Percentiles rank a stretch among this genome's conserved stretches.
Evolutionary conservation across 2,329 filamentous ascomycete genomes (phyloP).

Genomic region (Canariomyces notabilis): DNA sequence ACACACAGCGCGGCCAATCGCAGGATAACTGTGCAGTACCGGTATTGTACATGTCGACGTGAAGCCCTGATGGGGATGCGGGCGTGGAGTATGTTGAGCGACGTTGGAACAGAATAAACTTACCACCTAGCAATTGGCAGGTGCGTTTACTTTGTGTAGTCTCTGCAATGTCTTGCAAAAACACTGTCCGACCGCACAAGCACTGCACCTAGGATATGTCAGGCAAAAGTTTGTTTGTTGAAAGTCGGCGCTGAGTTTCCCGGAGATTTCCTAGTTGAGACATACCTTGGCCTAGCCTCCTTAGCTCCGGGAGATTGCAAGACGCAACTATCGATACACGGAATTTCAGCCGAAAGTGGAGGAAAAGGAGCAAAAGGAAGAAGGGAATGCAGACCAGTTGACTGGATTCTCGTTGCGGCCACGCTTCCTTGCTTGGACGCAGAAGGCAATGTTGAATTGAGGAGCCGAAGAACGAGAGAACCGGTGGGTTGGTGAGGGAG

Average conservation of each 20-base stretch:
- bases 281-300: neutral
- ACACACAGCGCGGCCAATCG: neutral
- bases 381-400: no score
- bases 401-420: neutral
- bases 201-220: conserved; percentile 15
- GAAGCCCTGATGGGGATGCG: neutral
- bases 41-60: neutral
- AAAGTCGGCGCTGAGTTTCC: neutral
- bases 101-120: neutral
- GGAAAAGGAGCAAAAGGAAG: no score
- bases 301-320: neutral
- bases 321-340: neutral
- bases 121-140: conserved; percentile 14
- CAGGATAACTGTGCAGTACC: no score
- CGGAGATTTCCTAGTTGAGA: conserved; percentile 1
- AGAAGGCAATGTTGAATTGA: conserved; percentile 25
- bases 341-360: neutral
- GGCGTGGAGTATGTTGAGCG: neutral
- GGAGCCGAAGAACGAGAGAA: conserved; percentile 4
- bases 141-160: neutral
- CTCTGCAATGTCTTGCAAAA: neutral
- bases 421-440: neutral
- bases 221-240: conserved; percentile 11
- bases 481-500: neutral
- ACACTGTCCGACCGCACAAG: conserved; percentile 2